These are phyloP conservation scores for Nicotiana tabacum DNA, from an alignment of 257 asterid genomes.

Conservation along the genomic window DNA sequence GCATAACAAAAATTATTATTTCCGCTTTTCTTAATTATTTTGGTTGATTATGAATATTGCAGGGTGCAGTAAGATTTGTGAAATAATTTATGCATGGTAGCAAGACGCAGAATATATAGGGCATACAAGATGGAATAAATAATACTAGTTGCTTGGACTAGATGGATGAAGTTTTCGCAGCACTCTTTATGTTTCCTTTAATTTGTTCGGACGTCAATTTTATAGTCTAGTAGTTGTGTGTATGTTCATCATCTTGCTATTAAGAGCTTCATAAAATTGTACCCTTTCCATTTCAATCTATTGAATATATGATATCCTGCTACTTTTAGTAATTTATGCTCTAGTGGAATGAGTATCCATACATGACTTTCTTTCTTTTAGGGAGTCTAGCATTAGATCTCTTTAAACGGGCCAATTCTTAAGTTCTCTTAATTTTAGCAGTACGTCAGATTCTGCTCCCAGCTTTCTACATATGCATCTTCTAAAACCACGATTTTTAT, in stretches of 20 bases:
- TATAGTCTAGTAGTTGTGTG: not conserved
- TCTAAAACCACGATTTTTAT: too few relatives aligned
- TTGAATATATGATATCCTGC: not conserved
- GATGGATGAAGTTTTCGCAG: not conserved
- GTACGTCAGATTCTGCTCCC: too few relatives aligned
- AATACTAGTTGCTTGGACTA: not conserved
- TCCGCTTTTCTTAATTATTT: not conserved
- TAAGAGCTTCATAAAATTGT: not conserved
- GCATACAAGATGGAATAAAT: not conserved
- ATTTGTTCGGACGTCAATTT: not conserved
- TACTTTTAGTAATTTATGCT: not conserved
- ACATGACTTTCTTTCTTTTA: too few relatives aligned
- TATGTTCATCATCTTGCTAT: too few relatives aligned
- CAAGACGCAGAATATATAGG: not conserved
- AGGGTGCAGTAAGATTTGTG: slow-evolving; percentile 1
- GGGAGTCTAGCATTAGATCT: too few relatives aligned
- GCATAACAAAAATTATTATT: too few relatives aligned
- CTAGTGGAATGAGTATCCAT: too few relatives aligned
- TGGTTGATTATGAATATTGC: not conserved
- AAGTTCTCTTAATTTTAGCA: too few relatives aligned
- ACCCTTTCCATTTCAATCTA: not conserved
- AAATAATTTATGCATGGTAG: not conserved
- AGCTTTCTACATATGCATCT: too few relatives aligned
- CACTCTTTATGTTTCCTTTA: not conserved
- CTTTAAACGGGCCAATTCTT: too few relatives aligned